Evolutionary conservation across 2,329 filamentous ascomycete genomes (phyloP).

Genomic region (Phialemoniopsis sp.): DNA sequence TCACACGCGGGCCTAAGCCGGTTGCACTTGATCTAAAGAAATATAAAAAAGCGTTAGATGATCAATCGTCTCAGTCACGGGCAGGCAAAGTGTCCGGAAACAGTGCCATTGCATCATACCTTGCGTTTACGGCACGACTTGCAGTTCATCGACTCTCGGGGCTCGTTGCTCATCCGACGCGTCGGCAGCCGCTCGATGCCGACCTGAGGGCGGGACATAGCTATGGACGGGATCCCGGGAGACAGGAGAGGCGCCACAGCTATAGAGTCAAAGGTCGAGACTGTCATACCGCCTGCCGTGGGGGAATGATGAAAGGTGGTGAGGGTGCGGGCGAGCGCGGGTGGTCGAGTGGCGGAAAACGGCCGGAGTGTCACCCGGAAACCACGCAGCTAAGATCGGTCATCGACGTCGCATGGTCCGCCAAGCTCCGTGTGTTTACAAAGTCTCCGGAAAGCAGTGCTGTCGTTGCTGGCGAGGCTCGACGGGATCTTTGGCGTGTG

Average conservation of each 20-base stretch:
- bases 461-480: no score
- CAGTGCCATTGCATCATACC: constrained; percentile 40
- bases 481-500: no score
- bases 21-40: constrained; percentile 81
- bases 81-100: not conserved
- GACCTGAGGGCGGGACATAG: constrained; percentile 72
- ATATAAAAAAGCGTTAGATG: constrained; percentile 6
- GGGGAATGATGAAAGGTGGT: constrained; percentile 2
- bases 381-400: no score
- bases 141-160: constrained; percentile 91
- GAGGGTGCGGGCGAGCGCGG: constrained; percentile 1
- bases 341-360: no score
- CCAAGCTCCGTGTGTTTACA: no score
- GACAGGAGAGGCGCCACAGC: constrained; percentile 26
- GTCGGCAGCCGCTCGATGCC: constrained; percentile 76
- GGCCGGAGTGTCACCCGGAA: no score
- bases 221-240: constrained; percentile 39
- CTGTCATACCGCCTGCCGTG: constrained; percentile 25
- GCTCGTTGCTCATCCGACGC: constrained; percentile 68
- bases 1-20: constrained; percentile 79
- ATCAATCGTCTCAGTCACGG: not conserved
- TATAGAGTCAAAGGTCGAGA: constrained; percentile 33
- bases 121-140: constrained; percentile 91
- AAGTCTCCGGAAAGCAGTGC: no score
- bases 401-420: no score